phyloP scores from a whole-genome alignment of 495 filamentous ascomycete genomes.

The Aspergillus bridgeri region DNA sequence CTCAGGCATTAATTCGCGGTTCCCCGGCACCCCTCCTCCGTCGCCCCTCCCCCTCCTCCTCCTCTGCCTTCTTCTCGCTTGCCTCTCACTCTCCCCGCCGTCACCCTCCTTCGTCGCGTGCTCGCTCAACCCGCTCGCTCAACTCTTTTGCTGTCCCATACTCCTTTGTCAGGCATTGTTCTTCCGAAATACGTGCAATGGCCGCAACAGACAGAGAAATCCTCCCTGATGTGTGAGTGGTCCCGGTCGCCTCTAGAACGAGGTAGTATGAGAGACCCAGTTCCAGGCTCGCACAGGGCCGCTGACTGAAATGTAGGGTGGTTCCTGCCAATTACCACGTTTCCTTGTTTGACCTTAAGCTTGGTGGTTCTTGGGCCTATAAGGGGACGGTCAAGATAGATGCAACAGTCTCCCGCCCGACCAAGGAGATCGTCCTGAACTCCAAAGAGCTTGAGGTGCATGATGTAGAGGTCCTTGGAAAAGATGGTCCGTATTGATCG shows the following conservation, averaged over 20 bases:
- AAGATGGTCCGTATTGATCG: conserved; percentile 27
- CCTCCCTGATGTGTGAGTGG: conserved; percentile 49
- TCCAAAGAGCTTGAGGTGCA: conserved; percentile 44
- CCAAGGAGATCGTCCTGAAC: conserved; percentile 74
- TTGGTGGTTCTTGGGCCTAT: conserved; percentile 70
- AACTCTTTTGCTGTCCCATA: conserved; percentile 12
- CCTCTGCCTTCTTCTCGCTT: conserved; percentile 10
- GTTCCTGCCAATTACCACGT: conserved; percentile 86
- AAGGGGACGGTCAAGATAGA: conserved; percentile 71
- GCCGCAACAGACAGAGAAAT: conserved; percentile 48
- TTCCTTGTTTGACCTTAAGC: conserved; percentile 73
- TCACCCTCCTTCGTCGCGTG: conserved; percentile 18
- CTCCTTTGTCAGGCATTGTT: conserved; percentile 29
- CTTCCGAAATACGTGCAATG: conserved; percentile 44
- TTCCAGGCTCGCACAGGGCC: no score
- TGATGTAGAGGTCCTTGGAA: conserved; percentile 29
- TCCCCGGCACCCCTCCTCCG: conserved; percentile 22
- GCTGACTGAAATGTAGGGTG: conserved; percentile 43
- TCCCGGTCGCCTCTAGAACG: neutral
- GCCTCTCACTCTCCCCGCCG: conserved; percentile 17
- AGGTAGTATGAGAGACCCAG: no score
- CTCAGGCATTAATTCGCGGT: conserved; percentile 12
- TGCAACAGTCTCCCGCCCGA: conserved; percentile 56
- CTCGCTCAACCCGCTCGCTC: conserved; percentile 19
- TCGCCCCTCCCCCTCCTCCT: conserved; percentile 16